Conservation (phyloP, 495 filamentous ascomycete species). For the Hypoxylon fragiforme region DNA sequence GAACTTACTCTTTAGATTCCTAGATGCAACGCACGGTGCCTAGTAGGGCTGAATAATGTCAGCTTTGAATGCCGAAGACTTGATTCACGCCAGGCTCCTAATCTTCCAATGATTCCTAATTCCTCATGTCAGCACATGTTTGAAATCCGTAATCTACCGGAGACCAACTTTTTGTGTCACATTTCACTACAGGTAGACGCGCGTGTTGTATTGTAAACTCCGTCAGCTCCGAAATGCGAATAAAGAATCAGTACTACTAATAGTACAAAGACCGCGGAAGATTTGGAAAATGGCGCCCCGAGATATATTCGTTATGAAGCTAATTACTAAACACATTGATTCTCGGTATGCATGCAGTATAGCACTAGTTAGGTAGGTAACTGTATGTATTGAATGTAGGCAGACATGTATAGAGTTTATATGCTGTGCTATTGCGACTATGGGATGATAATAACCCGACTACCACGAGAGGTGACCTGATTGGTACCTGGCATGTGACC, state of each 20-base stretch:
- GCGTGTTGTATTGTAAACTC: constrained; percentile 5
- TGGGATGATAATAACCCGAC: constrained; percentile 31
- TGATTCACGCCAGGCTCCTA: background rate
- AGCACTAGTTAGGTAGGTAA: background rate
- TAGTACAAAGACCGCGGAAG: background rate
- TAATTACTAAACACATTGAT: constrained; percentile 2
- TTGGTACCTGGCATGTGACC: constrained; percentile 33
- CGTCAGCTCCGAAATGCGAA: constrained; percentile 7
- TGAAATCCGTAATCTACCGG: background rate
- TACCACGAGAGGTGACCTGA: constrained; percentile 35
- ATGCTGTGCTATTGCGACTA: constrained; percentile 26
- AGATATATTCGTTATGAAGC: constrained; percentile 11
- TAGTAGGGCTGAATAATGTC: constrained; percentile 25
- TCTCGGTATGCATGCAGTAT: background rate
- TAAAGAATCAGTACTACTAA: background rate
- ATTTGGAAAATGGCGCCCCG: constrained; percentile 5
- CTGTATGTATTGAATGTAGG: constrained; percentile 3
- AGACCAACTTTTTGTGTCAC: constrained; percentile 6
- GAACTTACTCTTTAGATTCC: background rate
- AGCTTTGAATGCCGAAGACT: constrained; percentile 10
- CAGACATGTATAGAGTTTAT: too few relatives aligned
- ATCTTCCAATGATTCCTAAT: constrained; percentile 5
- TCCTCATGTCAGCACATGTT: constrained; percentile 2
- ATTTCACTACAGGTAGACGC: background rate
- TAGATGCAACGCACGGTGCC: background rate